Percentiles rank a stretch among this genome's conserved stretches.
These are phyloP conservation scores for Colletotrichum sp. DNA, from an alignment of 2,329 filamentous ascomycete species.

Conservation along the genomic window DNA sequence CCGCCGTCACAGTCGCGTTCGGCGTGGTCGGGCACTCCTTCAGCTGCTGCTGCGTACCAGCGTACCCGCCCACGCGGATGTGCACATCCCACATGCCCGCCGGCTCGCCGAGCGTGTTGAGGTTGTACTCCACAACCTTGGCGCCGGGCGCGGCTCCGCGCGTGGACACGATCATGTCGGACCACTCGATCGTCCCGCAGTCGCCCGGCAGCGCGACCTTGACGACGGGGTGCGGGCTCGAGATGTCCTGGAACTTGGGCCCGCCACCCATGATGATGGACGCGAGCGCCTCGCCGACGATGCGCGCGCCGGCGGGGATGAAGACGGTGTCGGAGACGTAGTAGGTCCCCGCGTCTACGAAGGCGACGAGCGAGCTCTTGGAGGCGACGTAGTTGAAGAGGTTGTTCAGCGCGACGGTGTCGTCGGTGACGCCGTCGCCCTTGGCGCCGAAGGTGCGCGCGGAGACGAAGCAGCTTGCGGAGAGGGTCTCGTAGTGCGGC, in stretches of 20 bases:
- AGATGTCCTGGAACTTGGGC: slow-evolving; percentile 58
- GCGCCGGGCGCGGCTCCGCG: slow-evolving; percentile 71
- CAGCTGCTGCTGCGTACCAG: slow-evolving; percentile 72
- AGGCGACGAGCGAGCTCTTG: slow-evolving; percentile 57
- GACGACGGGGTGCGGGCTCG: slow-evolving; percentile 67
- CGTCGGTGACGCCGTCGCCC: slow-evolving; percentile 77
- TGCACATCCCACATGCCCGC: slow-evolving; percentile 78
- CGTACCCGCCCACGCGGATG: slow-evolving; percentile 75
- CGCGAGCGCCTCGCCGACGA: slow-evolving; percentile 65
- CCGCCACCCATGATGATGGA: slow-evolving; percentile 62
- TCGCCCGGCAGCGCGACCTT: slow-evolving; percentile 70
- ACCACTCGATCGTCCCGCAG: slow-evolving; percentile 70
- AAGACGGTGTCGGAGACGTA: slow-evolving; percentile 60
- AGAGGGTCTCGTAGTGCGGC: slow-evolving; percentile 72
- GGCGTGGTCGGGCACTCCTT: slow-evolving; percentile 61
- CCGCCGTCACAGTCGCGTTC: slow-evolving; percentile 8
- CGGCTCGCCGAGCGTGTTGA: slow-evolving; percentile 53
- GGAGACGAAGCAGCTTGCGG: slow-evolving; percentile 67
- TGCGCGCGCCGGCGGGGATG: slow-evolving; percentile 54
- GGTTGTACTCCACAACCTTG: slow-evolving; percentile 75
- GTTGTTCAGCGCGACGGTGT: slow-evolving; percentile 72
- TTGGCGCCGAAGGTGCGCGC: slow-evolving; percentile 71
- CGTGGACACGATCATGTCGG: slow-evolving; percentile 74
- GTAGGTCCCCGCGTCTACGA: slow-evolving; percentile 67
- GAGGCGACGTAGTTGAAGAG: slow-evolving; percentile 62